A percentile compares a stretch with the other conserved stretches of the same genome.
Conservation (phyloP, 306 rosid species). For the Geum urbanum region DNA sequence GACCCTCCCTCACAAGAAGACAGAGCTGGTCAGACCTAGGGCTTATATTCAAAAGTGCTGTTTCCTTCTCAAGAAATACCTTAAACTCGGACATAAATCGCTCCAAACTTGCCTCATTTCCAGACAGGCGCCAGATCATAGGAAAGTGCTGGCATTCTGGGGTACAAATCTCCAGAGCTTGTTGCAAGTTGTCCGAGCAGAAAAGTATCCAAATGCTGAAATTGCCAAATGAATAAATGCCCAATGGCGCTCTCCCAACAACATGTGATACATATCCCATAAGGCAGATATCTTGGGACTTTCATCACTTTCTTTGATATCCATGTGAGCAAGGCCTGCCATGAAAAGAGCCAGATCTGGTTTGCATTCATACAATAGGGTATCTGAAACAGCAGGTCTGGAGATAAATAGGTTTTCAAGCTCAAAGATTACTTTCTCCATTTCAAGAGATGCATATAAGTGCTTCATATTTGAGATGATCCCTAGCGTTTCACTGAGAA, state of each 20-base stretch:
- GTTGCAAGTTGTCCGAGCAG: slow-evolving; percentile 51
- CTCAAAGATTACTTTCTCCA: slow-evolving; percentile 59
- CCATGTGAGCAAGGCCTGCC: slow-evolving; percentile 58
- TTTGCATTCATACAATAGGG: slow-evolving; percentile 56
- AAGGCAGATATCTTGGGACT: slow-evolving; percentile 52
- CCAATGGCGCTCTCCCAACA: slow-evolving; percentile 81
- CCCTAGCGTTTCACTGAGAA: slow-evolving; percentile 66
- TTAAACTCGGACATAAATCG: slow-evolving; percentile 60
- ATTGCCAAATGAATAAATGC: slow-evolving; percentile 70
- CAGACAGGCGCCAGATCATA: slow-evolving; percentile 63
- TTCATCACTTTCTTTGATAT: slow-evolving; percentile 49
- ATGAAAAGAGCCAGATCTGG: slow-evolving; percentile 75
- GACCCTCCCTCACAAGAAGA: slow-evolving; percentile 61
- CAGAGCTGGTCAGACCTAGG: slow-evolving; percentile 60
- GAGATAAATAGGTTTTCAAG: slow-evolving; percentile 65
- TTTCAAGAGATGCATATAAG: slow-evolving; percentile 45
- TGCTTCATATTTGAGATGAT: slow-evolving; percentile 56
- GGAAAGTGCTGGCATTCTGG: slow-evolving; percentile 75
- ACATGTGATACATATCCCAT: slow-evolving; percentile 64
- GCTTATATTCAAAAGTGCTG: slow-evolving; percentile 46
- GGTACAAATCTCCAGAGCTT: slow-evolving; percentile 87
- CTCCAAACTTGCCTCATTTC: slow-evolving; percentile 45
- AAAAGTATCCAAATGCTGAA: slow-evolving; percentile 70
- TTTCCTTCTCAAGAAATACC: slow-evolving; percentile 64
- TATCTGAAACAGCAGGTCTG: slow-evolving; percentile 45